Evolutionary conservation across 2,329 filamentous ascomycete genomes (phyloP).

Genomic region (Sphaerulina populicola): DNA sequence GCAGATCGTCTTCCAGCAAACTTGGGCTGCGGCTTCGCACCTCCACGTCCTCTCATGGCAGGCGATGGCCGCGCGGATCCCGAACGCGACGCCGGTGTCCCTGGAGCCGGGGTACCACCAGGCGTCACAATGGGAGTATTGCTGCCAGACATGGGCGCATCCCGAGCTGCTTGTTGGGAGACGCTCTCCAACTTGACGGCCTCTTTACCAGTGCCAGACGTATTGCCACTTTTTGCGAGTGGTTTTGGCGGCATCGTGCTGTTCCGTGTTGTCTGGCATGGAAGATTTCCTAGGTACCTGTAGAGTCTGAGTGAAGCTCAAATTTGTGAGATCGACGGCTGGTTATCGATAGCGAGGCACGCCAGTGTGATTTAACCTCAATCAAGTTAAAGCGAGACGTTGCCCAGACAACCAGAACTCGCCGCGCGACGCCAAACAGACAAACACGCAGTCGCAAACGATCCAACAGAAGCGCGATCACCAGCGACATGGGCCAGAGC

Average conservation of each 20-base stretch:
- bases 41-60: conserved; percentile 14
- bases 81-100: conserved; percentile 6
- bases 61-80: conserved; percentile 14
- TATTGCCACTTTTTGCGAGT: not conserved
- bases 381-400: not conserved
- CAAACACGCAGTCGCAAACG: not conserved
- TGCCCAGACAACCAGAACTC: not conserved
- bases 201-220: not conserved
- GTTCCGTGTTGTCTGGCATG: conserved; percentile 1
- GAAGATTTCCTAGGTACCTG: not conserved
- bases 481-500: not conserved
- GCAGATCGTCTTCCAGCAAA: conserved; percentile 41
- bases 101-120: conserved; percentile 10
- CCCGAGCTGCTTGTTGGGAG: not conserved
- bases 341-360: not conserved
- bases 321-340: not conserved
- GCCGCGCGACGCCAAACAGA: too few relatives aligned
- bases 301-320: not conserved
- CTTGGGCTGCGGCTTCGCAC: conserved; percentile 31
- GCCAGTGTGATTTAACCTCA: not conserved
- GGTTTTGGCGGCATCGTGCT: conserved; percentile 9
- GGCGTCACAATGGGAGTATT: conserved; percentile 10
- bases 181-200: conserved; percentile 1
- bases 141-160: conserved; percentile 3
- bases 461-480: not conserved